Evolutionary conservation across 768 basidiomycete genomes (phyloP).

Genomic region (Mycena indigotica): DNA sequence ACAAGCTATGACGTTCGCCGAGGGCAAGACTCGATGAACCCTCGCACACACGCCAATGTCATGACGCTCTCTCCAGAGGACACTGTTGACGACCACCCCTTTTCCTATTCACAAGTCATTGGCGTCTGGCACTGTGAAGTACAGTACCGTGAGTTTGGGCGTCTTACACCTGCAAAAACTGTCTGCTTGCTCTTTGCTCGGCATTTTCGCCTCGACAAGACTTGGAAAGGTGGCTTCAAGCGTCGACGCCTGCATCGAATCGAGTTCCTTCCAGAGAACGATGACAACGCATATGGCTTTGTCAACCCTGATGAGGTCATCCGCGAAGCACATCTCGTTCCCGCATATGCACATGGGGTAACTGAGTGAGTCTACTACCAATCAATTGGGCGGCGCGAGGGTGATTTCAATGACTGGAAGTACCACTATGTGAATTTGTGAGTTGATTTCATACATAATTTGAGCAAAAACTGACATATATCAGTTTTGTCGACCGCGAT

Average conservation of each 20-base stretch:
- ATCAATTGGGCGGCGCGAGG: neutral
- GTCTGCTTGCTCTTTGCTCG: neutral
- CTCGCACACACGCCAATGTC: neutral
- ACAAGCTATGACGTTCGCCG: neutral
- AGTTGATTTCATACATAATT: too few species aligned
- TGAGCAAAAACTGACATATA: too few species aligned
- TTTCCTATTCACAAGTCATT: neutral
- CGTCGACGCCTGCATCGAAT: neutral
- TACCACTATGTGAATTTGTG: neutral
- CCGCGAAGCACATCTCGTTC: neutral
- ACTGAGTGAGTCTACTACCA: neutral
- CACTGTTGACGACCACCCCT: neutral
- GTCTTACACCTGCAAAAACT: neutral
- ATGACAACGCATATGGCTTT: neutral
- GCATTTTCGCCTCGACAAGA: neutral
- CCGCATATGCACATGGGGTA: neutral
- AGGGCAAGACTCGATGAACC: neutral
- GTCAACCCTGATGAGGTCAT: neutral
- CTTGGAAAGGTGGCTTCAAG: neutral
- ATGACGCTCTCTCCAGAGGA: neutral
- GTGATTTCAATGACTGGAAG: neutral
- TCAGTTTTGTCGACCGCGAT: slow-evolving; percentile 2
- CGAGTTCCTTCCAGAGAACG: neutral
- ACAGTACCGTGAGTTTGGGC: neutral
- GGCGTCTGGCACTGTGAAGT: neutral